Base-by-base conservation (phyloP, 192 early-diverging fungal species). In the Umbelopsis sp. region DNA sequence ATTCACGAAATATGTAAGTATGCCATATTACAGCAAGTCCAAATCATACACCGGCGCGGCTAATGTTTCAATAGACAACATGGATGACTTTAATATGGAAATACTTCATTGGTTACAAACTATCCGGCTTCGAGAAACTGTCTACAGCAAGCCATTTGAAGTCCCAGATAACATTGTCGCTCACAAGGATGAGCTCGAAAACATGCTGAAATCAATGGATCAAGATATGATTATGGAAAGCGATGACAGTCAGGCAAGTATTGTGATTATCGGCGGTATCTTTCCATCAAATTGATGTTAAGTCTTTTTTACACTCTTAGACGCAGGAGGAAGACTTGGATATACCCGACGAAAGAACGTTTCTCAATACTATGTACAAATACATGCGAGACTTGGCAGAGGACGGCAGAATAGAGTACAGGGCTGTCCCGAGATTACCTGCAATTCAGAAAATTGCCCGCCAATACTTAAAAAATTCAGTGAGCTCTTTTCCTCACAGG, bases 1-100 rank as follows among this genome's bases (percentile, higher is more conserved):
- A 26, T 62, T 34, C 56, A 62, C 34, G 56, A 62, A 34, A 62
- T 62, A 32, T 62, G 56, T 62, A 34, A 62, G 56, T 62, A 2
- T 16, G 52, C 4, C 4, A 2, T 12, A 10, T 1, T 21, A 54
- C 25, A 24, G 11, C 12, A 12, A 25, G 11, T 4, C 52, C 25
- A 8, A 24, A 32, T 14, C 2, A 2, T 20, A 6, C 0, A 20
- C n/a, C 31, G 29, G 31, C 10, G 16, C 11, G 26, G 56, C 11
- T 34, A 4, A 41, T 41, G 38, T 11, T 41, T 11, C 12, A 20
- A 62, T 16, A 62, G 56, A 62, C 31, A 14, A 20, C 0, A 32
- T 62, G 0, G 31, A 32, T 3, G 56, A 62, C 8, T 32, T 11
- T 31, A 62, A 62, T 34, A 34, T n/a, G 31, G 56, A 62, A 26